Evolutionary conservation across 305 asterid genomes (phyloP), one percentile per base, ranked within the genome.

Genomic region (Euphrasia arctica): DNA sequence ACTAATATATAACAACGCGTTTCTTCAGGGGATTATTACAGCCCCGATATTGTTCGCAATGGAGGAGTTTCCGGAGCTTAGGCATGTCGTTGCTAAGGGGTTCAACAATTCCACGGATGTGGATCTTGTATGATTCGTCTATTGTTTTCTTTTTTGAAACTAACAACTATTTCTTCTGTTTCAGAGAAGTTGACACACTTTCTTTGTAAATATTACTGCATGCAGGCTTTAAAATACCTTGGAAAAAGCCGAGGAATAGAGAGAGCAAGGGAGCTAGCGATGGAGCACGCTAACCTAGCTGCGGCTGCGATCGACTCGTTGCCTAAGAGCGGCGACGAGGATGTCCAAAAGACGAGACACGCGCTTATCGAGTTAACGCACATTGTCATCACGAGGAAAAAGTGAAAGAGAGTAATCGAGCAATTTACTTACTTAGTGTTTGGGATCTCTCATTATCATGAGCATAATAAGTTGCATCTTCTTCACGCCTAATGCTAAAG

Each of bases 11-110:
- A n/a, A n/a, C n/a, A n/a, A n/a, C n/a, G n/a, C n/a, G n/a, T n/a
- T n/a, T n/a, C n/a, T n/a, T n/a, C n/a, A 92, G 97, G 98, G 98
- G 32, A 84, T 90, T 47, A 45, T 92, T 58, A 92, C 98, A 52
- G 97, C 97, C 69, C 97, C 98, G 7, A 82, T 89, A 70, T 77
- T 92, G 74, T 90, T 87, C 41, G 98, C 98, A 22, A 85, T 89
- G 74, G 98, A 89, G 78, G 98, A 90, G 76, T 88, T 63, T 70
- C 96, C 97, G 12, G 87, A 87, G 65, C 83, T 92, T 64, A 88
- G 85, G 25, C 9, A 61, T 36, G 74, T 92, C 47, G 83, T 92
- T 4, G 84, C 83, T 63, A 75, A 58, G 72, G 98, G 98, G 34
- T 85, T 92, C 65, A 97, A 89, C 54, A 79, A 77, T 69, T 82